phyloP scores from a whole-genome alignment of 345 rosid species.

The Triadica sebifera region DNA sequence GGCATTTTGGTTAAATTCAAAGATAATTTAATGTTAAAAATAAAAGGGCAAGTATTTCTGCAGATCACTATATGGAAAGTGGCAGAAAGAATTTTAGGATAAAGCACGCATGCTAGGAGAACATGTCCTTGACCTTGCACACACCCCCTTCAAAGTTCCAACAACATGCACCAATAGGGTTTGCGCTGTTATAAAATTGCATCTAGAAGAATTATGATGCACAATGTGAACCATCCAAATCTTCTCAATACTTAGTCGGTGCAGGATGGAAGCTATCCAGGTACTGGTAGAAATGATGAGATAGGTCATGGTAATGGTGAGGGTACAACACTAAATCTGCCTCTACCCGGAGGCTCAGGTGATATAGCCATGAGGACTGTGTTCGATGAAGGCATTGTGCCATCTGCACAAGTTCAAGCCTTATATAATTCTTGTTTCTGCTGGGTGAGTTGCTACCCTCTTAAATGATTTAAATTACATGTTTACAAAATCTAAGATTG shows the following conservation, averaged over 20 bases:
- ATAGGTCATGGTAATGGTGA: slow-evolving; percentile 78
- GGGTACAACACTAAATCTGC: slow-evolving; percentile 84
- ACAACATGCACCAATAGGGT: background rate
- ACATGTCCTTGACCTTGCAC: background rate
- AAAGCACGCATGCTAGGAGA: no score
- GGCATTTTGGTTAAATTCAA: no score
- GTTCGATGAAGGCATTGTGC: slow-evolving; percentile 85
- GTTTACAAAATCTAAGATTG: background rate
- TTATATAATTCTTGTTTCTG: slow-evolving; percentile 91
- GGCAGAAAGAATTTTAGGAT: no score
- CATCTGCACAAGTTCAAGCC: slow-evolving; percentile 88
- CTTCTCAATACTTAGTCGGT: background rate
- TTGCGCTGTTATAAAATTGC: background rate
- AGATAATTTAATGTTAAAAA: no score
- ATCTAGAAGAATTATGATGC: background rate
- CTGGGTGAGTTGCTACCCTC: slow-evolving; percentile 69
- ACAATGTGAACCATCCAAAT: slow-evolving; percentile 5
- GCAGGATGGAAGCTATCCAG: slow-evolving; percentile 96
- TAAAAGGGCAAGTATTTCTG: no score
- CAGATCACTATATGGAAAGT: no score
- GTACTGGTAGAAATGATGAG: slow-evolving; percentile 76
- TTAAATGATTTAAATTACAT: background rate
- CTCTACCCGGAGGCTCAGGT: slow-evolving; percentile 95
- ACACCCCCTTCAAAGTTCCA: background rate
- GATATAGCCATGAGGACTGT: slow-evolving; percentile 75